phyloP scores from a whole-genome alignment of 768 basidiomycete species.

The Tricholoma sp. region DNA sequence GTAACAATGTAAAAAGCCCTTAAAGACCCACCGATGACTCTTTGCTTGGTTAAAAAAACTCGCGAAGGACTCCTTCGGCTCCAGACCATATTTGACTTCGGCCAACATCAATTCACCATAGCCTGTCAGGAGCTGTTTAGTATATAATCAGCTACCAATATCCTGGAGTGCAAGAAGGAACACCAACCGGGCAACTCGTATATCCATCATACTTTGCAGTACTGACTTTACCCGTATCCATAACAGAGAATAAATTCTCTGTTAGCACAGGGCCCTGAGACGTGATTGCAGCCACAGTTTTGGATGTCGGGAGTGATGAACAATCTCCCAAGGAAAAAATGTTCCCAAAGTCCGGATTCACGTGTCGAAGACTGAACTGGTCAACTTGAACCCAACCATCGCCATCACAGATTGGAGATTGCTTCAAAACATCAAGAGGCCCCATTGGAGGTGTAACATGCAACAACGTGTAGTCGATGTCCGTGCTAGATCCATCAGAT shows the following conservation, averaged over 20 bases:
- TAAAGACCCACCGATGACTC: slow-evolving; percentile 54
- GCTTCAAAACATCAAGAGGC: slow-evolving; percentile 74
- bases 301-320: slow-evolving; percentile 88
- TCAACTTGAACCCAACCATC: slow-evolving; percentile 91
- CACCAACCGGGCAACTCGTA: slow-evolving; percentile 77
- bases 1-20: background rate
- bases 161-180: background rate
- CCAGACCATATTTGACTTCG: slow-evolving; percentile 90
- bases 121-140: slow-evolving; percentile 63
- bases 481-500: slow-evolving; percentile 60
- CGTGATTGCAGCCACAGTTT: slow-evolving; percentile 93
- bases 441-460: slow-evolving; percentile 94
- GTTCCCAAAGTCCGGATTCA: slow-evolving; percentile 73
- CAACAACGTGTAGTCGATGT: slow-evolving; percentile 75
- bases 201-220: slow-evolving; percentile 82
- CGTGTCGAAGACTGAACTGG: slow-evolving; percentile 74
- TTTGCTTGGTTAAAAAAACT: slow-evolving; percentile 67
- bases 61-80: slow-evolving; percentile 84
- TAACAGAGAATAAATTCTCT: slow-evolving; percentile 76
- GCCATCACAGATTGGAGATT: slow-evolving; percentile 70
- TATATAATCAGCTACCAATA: slow-evolving; percentile 4
- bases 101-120: slow-evolving; percentile 82
- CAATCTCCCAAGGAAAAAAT: slow-evolving; percentile 93
- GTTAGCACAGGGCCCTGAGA: slow-evolving; percentile 86
- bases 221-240: slow-evolving; percentile 68